Base-by-base conservation (phyloP, 139 green algal species). In the Diplosphaera chodatii region DNA sequence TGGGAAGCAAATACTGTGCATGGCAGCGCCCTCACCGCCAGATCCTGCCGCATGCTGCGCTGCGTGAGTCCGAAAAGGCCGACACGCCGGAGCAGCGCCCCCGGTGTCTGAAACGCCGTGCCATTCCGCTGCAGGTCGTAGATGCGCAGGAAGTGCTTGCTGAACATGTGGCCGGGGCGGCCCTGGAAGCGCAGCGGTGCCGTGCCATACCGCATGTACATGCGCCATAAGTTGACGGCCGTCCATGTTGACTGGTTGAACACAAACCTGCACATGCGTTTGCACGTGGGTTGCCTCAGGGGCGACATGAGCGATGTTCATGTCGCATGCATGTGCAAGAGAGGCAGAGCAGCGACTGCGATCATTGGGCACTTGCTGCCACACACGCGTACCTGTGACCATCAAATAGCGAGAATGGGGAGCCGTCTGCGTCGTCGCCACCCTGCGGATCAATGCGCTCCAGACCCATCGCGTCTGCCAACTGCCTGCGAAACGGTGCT, bases 61-160 rank as follows among this genome's bases (percentile, higher is more conserved):
- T 91, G 86, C 3, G 86, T 91, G 21, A 80, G 31, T 23, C 85
- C 74, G 55, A 80, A 90, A 68, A 91, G 66, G 0, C 69, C 76
- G 66, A 89, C 25, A 0, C 66, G 41, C 6, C 59, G 32, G 55
- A 91, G 70, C 63, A 91, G 66, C 3, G 74, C 64, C 25, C 78
- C 67, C 3, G 83, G 80, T 21, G 63, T 78, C 3, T 82, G 74
- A 64, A 82, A 90, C 0, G 67, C 68, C 0, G 20, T 56, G 0
- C 73, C 72, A 1, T 73, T 55, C 5, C 59, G 55, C 69, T 87
- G 81, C 16, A 85, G 31, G 3, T 76, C 59, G 48, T 91, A 91
- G 13, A 91, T 75, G 27, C 18, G 55, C 34, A 63, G 21, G 74
- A 86, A 90, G 29, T 66, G 64, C n/a, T n/a, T n/a, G 5, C 32